A percentile compares a stretch with the other conserved stretches of the same genome.
These are phyloP conservation scores for Phytopythium chamaehyphon DNA, from an alignment of 352 stramenopile genomes.

Conservation along the genomic window DNA sequence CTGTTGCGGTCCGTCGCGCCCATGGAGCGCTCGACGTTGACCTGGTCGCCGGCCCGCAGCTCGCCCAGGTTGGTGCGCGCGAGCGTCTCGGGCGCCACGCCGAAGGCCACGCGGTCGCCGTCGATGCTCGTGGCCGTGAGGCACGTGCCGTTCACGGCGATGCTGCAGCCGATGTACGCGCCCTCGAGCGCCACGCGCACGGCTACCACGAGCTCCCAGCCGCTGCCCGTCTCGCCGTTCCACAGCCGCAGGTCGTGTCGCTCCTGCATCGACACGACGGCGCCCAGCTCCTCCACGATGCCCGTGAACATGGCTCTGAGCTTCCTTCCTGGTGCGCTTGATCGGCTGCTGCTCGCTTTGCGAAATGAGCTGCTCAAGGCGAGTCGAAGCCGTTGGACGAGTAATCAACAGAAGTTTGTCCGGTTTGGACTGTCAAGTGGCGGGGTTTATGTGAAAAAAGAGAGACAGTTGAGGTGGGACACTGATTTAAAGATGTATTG, in stretches of 20 bases:
- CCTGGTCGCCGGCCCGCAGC: conserved; percentile 87
- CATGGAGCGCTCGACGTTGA: conserved; percentile 92
- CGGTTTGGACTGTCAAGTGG: background rate
- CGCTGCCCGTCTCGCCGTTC: conserved; percentile 89
- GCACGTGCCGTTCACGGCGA: conserved; percentile 97
- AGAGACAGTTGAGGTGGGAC: background rate
- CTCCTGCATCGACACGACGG: conserved; percentile 89
- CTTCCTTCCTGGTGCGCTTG: conserved; percentile 1
- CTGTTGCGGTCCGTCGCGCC: conserved; percentile 91
- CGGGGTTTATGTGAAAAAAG: background rate
- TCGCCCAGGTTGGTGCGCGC: conserved; percentile 88
- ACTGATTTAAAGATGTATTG: background rate
- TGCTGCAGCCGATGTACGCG: conserved; percentile 92
- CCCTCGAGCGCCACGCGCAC: conserved; percentile 78
- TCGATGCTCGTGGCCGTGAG: conserved; percentile 95
- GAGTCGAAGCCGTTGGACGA: no score
- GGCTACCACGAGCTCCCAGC: conserved; percentile 88
- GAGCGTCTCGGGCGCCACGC: conserved; percentile 95
- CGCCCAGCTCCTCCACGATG: conserved; percentile 98
- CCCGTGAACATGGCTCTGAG: conserved; percentile 96
- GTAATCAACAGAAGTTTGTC: background rate
- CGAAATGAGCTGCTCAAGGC: background rate
- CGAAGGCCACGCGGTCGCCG: conserved; percentile 86
- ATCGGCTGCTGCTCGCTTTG: background rate
- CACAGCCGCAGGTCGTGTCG: conserved; percentile 93